These are phyloP conservation scores for Ustilago trichophora DNA, from an alignment of 1,284 basidiomycete species.

Conservation along the genomic window DNA sequence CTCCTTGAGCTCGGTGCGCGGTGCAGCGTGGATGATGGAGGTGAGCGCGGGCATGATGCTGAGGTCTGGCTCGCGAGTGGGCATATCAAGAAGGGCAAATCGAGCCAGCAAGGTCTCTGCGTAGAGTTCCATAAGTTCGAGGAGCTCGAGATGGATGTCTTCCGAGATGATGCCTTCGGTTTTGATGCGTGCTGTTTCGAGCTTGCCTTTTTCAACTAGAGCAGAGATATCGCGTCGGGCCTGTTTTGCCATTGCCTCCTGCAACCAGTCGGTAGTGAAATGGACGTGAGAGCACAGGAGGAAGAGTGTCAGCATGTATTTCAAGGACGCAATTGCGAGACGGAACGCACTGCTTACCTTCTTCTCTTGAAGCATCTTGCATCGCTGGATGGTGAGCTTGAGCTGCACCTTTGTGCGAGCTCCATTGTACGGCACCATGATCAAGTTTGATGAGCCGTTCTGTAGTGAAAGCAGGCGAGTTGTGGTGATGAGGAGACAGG, in stretches of 20 bases:
- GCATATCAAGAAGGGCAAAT: conserved; percentile 89
- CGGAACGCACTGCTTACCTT: too few relatives aligned
- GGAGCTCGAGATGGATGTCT: conserved; percentile 69
- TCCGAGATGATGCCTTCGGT: conserved; percentile 84
- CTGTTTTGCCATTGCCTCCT: conserved; percentile 84
- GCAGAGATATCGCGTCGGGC: conserved; percentile 80
- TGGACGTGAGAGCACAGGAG: too few relatives aligned
- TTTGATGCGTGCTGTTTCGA: conserved; percentile 84
- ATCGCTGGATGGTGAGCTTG: conserved; percentile 87
- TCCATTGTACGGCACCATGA: conserved; percentile 58
- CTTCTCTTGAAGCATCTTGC: conserved; percentile 90
- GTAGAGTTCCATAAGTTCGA: conserved; percentile 93
- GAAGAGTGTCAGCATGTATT: too few relatives aligned
- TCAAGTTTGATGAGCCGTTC: too few relatives aligned
- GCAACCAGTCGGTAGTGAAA: too few relatives aligned
- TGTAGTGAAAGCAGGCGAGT: too few relatives aligned
- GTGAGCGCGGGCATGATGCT: conserved; percentile 77
- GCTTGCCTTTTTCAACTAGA: conserved; percentile 79
- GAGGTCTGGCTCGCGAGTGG: conserved; percentile 81
- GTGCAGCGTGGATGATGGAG: conserved; percentile 87
- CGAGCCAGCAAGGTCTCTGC: conserved; percentile 89
- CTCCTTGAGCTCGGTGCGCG: conserved; percentile 78
- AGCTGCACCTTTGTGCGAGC: conserved; percentile 65
- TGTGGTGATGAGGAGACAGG: too few relatives aligned
- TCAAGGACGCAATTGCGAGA: too few relatives aligned